These are phyloP conservation scores for Coemansia sp. DNA, from an alignment of 192 early-diverging fungal species.

Conservation along the genomic window DNA sequence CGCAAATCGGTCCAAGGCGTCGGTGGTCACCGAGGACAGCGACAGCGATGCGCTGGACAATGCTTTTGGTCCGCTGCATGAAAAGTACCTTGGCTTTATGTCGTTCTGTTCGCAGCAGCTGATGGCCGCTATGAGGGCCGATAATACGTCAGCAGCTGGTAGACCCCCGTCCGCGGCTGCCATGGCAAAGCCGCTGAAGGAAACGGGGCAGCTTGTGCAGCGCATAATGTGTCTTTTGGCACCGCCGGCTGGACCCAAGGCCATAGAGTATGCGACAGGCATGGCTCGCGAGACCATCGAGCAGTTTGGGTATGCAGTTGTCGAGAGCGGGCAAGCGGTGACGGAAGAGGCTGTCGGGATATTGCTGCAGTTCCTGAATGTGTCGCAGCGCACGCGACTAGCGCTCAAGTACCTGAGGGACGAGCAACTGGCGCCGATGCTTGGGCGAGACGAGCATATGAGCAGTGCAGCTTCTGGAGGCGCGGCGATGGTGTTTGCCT, in stretches of 20 bases:
- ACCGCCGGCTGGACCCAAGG: not conserved
- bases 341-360: conserved; percentile 14
- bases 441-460: conserved; percentile 2
- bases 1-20: not conserved
- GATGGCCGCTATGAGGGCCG: not conserved
- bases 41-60: not conserved
- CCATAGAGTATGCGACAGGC: conserved; percentile 7
- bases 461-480: not conserved
- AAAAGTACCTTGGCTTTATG: conserved; percentile 23
- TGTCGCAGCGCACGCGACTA: conserved; percentile 17
- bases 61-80: conserved; percentile 8
- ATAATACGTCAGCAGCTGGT: not conserved
- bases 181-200: not conserved
- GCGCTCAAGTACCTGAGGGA: conserved; percentile 36
- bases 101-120: conserved; percentile 22
- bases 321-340: conserved; percentile 15
- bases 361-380: conserved; percentile 28
- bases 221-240: conserved; percentile 13
- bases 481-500: not conserved
- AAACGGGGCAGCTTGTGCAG: conserved; percentile 23
- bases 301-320: conserved; percentile 36
- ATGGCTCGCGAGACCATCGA: conserved; percentile 17
- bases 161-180: not conserved
- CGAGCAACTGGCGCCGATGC: conserved; percentile 21
- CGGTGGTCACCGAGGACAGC: not conserved